These are phyloP conservation scores for Stromatinia cepivora DNA, from an alignment of 2,329 filamentous ascomycete genomes.

Conservation along the genomic window DNA sequence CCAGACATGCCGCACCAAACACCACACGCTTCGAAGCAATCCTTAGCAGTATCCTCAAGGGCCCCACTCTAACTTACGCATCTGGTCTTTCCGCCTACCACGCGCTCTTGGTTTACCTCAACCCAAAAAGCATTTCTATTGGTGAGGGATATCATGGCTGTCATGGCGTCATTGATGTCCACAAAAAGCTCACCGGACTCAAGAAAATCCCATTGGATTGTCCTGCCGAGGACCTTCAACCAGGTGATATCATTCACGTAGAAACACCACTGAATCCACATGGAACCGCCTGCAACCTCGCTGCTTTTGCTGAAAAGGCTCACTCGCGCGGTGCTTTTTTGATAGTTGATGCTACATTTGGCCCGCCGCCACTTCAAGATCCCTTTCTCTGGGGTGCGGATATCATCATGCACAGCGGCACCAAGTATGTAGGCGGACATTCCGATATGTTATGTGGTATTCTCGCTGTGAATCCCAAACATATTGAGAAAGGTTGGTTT, in stretches of 20 bases:
- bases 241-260: constrained; percentile 83
- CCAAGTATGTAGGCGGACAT: constrained; percentile 96
- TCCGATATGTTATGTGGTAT: constrained; percentile 91
- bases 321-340: constrained; percentile 71
- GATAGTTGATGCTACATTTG: constrained; percentile 89
- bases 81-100: constrained; percentile 89
- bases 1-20: constrained; percentile 75
- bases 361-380: constrained; percentile 83
- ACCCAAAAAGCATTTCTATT: constrained; percentile 81
- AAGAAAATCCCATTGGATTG: constrained; percentile 71
- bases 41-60: constrained; percentile 70
- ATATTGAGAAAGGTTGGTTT: constrained; percentile 57
- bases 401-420: constrained; percentile 86
- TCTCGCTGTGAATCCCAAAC: constrained; percentile 61
- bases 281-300: constrained; percentile 75
- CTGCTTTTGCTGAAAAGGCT: constrained; percentile 69
- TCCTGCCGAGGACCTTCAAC: constrained; percentile 62
- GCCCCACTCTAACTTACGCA: constrained; percentile 71
- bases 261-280: constrained; percentile 94
- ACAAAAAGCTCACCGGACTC: constrained; percentile 74
- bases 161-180: constrained; percentile 76
- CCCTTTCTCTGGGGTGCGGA: constrained; percentile 82
- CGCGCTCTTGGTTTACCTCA: constrained; percentile 78
- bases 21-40: constrained; percentile 82
- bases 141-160: constrained; percentile 90